Conservation (phyloP, 2,329 filamentous ascomycete genomes). For the Botrytis elliptica region DNA sequence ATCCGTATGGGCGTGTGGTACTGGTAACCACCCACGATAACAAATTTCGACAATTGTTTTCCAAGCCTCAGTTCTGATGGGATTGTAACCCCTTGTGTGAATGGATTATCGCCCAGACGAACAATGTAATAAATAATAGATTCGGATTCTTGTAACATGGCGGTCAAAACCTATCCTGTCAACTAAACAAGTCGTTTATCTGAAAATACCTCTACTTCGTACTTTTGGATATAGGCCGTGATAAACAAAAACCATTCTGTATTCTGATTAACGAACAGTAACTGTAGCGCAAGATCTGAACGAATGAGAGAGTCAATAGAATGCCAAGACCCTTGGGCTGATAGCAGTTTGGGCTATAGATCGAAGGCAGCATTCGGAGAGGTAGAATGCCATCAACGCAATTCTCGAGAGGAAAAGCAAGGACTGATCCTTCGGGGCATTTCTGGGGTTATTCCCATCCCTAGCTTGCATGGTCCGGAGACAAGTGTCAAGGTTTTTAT, state of each 20-base stretch:
- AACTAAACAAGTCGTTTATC: neutral
- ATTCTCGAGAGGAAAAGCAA: neutral
- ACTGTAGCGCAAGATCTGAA: neutral
- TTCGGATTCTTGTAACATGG: neutral
- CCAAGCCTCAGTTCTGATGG: neutral
- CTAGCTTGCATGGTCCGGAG: neutral
- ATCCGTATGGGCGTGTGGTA: neutral
- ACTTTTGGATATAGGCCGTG: neutral
- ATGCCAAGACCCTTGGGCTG: neutral
- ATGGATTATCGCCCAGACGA: neutral
- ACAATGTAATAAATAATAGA: neutral
- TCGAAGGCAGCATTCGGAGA: neutral
- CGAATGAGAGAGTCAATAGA: neutral
- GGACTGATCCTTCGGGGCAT: neutral
- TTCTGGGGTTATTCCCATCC: neutral
- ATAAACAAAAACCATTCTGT: neutral
- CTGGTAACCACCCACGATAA: neutral
- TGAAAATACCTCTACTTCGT: neutral
- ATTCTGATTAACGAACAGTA: neutral
- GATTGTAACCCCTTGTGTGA: neutral
- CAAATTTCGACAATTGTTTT: neutral
- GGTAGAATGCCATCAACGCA: neutral
- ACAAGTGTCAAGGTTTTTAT: neutral
- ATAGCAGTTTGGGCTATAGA: neutral
- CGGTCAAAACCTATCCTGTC: neutral